phyloP scores from a whole-genome alignment of 139 green algal genomes.

The Coelastrella sp. region DNA sequence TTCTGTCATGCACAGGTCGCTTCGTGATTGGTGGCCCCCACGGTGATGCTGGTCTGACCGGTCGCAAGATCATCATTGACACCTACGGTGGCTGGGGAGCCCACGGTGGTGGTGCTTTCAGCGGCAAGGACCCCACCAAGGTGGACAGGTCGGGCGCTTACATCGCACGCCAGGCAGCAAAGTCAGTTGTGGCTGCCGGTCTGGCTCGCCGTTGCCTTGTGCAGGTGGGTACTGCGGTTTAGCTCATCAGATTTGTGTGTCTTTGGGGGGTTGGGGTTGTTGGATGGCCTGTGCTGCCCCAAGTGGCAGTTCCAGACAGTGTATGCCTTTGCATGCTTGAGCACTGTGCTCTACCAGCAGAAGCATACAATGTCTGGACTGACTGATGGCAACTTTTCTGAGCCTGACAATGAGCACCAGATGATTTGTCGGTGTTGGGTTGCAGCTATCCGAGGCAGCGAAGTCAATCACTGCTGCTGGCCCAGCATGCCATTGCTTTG shows the following conservation, averaged over 20 bases:
- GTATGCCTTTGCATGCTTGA: no score
- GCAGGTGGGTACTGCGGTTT: slow-evolving; percentile 61
- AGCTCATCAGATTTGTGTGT: background rate
- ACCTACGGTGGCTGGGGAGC: slow-evolving; percentile 99
- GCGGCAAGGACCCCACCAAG: slow-evolving; percentile 94
- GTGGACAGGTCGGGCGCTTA: slow-evolving; percentile 95
- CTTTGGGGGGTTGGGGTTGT: no score
- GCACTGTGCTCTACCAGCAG: no score
- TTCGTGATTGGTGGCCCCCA: slow-evolving; percentile 99
- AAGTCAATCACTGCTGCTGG: no score
- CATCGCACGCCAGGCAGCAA: slow-evolving; percentile 98
- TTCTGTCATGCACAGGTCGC: slow-evolving; percentile 66
- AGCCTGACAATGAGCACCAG: no score
- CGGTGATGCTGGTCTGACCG: slow-evolving; percentile 97
- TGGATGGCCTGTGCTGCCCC: no score
- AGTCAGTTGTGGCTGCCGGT: slow-evolving; percentile 94
- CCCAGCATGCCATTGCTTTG: no score
- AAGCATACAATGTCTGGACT: no score
- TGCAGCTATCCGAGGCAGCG: no score
- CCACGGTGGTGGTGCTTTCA: slow-evolving; percentile 99
- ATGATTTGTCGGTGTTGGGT: no score
- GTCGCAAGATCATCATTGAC: slow-evolving; percentile 99
- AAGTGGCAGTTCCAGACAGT: no score
- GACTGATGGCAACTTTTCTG: no score
- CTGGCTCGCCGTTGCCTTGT: slow-evolving; percentile 89